Evolutionary conservation across 1,284 basidiomycete species (phyloP), one percentile per base, ranked within the genome.

Genomic region (Cutaneotrichosporon cavernicola): DNA sequence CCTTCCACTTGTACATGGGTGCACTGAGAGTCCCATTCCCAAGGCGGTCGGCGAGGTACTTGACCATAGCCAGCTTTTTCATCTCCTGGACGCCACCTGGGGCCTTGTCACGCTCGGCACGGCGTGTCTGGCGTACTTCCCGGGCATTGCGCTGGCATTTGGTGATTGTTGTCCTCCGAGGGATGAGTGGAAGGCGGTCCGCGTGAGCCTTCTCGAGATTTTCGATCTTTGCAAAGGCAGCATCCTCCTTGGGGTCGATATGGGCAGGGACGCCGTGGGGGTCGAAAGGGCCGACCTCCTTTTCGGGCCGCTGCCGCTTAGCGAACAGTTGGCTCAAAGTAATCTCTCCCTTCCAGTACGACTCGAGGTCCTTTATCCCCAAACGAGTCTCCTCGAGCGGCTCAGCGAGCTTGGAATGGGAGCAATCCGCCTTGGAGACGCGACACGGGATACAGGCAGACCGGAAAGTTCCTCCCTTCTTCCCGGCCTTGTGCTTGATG

Each of bases 371-470:
- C 21, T 36, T 10, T 14, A 18, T 10, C 14, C 26, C 51, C 51
- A 30, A 34, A 5, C 51, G 31, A 8, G 14, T 8, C 31, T 53
- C 51, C 31, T 53, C 31, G 9, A 53, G 14, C 14, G 30, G 30
- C 5, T 56, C 13, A 4, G 16, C 18, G 22, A 56, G 55, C 22
- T 56, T 40, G 9, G 53, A 9, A 32, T 56, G 55, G n/a, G 36
- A 40, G 22, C 55, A 56, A 4, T 22, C 13, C 2, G 55, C 55
- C 55, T 56, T 56, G 10, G 55, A 56, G 11, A n/a, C 26, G 6
- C 38, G 55, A 38, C 55, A 56, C 3, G 36, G 55, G 11, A 43
- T 30, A 26, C 55, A 56, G n/a, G 55, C 55, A 13, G 11, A 16
- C 4, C 30, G 14, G 9, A 7, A 22, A 8, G 30, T 30, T 1